Base-by-base conservation (phyloP, 2,329 filamentous ascomycete species). In the Colletotrichum trifolii region DNA sequence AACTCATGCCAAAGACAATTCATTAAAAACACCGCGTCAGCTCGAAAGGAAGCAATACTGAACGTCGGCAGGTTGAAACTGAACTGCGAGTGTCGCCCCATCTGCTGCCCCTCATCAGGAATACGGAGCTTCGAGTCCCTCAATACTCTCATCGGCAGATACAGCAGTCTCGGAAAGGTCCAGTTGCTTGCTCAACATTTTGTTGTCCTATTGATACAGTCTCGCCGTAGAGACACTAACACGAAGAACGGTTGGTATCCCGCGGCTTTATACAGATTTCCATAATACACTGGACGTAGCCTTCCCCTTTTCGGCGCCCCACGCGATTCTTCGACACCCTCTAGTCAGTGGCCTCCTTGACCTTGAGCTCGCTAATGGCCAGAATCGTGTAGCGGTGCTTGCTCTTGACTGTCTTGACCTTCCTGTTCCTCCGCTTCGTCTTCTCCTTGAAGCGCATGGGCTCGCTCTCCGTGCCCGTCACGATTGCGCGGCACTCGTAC, bases 351-450 rank as follows among this genome's bases (percentile, higher is more conserved):
- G 25, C 25, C 25, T 71, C 74, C 69, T 83, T 82, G 63, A 97
- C 84, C 74, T 86, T 90, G 68, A 98, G 75, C 79, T 98, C 92
- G 74, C 91, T 91, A 69, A 99, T 91, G 74, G 89, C 86, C 78
- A 99, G 75, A 25, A 97, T 87, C 3, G 96, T 99, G 78, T 91
- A 97, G 73, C 87, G 85, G 76, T 97, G 93, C 86, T 99, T 97
- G 83, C 93, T 97, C 81, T 85, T 90, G 9, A 96, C 91, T 64
- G 86, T 88, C 82, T 89, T 93, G 54, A 87, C 85, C 74, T 91
- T 85, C 74, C 92, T 82, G 77, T 91, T 91, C 73, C 88, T 91
- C 82, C 89, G 81, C 86, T 94, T 94, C 72, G 87, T 95, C 86
- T 95, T 95, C 79, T 92, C 83, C 81, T 92, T 92, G 71, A 89